phyloP scores from a whole-genome alignment of 2,329 filamentous ascomycete genomes.

The Macroventuria anomochaeta region DNA sequence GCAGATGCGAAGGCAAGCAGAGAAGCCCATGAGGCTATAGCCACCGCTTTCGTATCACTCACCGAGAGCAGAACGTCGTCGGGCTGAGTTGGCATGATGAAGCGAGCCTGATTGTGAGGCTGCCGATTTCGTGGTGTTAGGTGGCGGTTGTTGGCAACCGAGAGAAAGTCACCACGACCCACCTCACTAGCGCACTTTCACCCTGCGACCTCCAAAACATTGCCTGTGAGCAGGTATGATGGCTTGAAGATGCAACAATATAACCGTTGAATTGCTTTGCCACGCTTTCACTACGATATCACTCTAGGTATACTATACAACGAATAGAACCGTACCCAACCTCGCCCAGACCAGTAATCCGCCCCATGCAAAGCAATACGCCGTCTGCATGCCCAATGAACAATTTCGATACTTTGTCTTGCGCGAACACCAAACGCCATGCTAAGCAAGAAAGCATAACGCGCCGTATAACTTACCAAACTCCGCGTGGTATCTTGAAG shows the following conservation, averaged over 20 bases:
- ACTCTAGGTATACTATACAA: constrained; percentile 13
- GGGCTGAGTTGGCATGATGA: constrained; percentile 28
- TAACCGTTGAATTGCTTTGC: not conserved
- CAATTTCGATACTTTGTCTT: constrained; percentile 21
- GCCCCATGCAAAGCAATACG: constrained; percentile 8
- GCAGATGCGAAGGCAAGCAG: not conserved
- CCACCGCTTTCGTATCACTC: constrained; percentile 6
- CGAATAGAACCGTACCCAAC: not conserved
- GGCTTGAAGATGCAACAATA: not conserved
- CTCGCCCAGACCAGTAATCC: not conserved
- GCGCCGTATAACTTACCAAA: constrained; percentile 9
- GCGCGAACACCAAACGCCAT: constrained; percentile 18
- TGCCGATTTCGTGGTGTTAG: not conserved
- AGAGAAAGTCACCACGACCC: not conserved
- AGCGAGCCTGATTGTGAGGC: not conserved
- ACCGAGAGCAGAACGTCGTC: constrained; percentile 41
- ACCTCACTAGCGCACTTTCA: constrained; percentile 6
- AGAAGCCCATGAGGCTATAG: not conserved
- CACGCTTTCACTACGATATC: constrained; percentile 4
- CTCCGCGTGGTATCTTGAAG: constrained; percentile 4
- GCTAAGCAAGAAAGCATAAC: constrained; percentile 2
- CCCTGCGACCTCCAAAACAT: not conserved
- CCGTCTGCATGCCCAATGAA: constrained; percentile 12
- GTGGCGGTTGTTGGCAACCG: not conserved
- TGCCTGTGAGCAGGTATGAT: too few relatives aligned